Evolutionary conservation across 805 yeast species (phyloP).

Genomic region (Starmerella davenportii): DNA sequence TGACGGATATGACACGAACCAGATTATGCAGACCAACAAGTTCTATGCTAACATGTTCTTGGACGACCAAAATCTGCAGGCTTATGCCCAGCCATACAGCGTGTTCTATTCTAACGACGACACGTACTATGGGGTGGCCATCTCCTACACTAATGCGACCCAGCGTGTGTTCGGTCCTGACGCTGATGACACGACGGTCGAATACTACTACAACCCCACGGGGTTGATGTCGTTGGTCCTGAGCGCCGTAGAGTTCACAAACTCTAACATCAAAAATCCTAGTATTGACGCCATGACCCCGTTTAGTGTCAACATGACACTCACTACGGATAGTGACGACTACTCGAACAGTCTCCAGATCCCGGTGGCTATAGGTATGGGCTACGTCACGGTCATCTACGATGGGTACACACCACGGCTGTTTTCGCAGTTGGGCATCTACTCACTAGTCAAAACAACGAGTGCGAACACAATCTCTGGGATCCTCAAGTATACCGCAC

Average conservation of each 20-base stretch:
- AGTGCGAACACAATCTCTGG: constrained; percentile 20
- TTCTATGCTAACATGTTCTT: constrained; percentile 51
- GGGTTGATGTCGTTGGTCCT: constrained; percentile 37
- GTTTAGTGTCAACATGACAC: constrained; percentile 33
- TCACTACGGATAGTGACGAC: constrained; percentile 19
- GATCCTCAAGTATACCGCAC: constrained; percentile 25
- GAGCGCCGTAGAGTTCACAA: constrained; percentile 33
- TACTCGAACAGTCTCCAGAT: constrained; percentile 19
- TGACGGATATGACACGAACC: constrained; percentile 29
- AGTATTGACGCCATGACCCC: constrained; percentile 30
- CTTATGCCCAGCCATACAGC: constrained; percentile 51
- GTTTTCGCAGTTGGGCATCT: constrained; percentile 31
- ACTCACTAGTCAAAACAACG: constrained; percentile 20
- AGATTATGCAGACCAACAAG: constrained; percentile 52
- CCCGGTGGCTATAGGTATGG: constrained; percentile 68
- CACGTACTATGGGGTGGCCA: constrained; percentile 38
- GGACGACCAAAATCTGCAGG: constrained; percentile 35
- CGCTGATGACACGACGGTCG: constrained; percentile 25
- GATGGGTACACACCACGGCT: constrained; percentile 30
- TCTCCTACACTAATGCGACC: constrained; percentile 35
- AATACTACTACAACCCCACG: constrained; percentile 40
- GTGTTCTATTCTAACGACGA: constrained; percentile 34
- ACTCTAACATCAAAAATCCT: constrained; percentile 17
- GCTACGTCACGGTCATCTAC: constrained; percentile 52
- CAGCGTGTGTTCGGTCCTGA: constrained; percentile 33